Percentiles rank a stretch among this genome's conserved stretches.
These are phyloP conservation scores for Kodamaea sp. DNA, from an alignment of 1,139 yeast genomes.

Conservation along the genomic window DNA sequence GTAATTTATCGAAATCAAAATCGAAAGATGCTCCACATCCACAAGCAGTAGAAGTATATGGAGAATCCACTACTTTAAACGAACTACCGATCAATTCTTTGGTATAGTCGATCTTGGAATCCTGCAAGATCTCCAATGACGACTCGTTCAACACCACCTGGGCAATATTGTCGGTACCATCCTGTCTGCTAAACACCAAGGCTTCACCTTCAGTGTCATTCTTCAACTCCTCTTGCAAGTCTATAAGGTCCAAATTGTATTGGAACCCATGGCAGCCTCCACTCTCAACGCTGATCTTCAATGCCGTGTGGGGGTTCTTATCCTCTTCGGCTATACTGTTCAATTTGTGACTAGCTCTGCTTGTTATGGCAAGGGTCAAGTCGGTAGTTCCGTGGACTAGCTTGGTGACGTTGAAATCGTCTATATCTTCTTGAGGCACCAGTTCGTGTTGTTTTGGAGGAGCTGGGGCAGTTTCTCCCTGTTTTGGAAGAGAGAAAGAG, in stretches of 20 bases:
- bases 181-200: slow-evolving; percentile 64
- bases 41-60: slow-evolving; percentile 87
- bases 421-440: slow-evolving; percentile 25
- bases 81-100: slow-evolving; percentile 94
- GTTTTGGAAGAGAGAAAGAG: slow-evolving; percentile 22
- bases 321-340: slow-evolving; percentile 59
- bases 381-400: slow-evolving; percentile 39
- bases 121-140: slow-evolving; percentile 79
- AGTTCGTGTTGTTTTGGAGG: slow-evolving; percentile 3
- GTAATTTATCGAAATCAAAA: slow-evolving; percentile 67
- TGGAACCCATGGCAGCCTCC: slow-evolving; percentile 99
- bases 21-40: slow-evolving; percentile 98
- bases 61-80: slow-evolving; percentile 88
- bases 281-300: slow-evolving; percentile 83
- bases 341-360: slow-evolving; percentile 51
- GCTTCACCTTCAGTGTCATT: slow-evolving; percentile 45
- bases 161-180: slow-evolving; percentile 41
- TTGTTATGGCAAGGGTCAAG: slow-evolving; percentile 41
- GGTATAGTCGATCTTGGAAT: slow-evolving; percentile 84
- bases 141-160: slow-evolving; percentile 76
- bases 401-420: slow-evolving; percentile 33
- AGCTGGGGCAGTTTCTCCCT: slow-evolving; percentile 2
- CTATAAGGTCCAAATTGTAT: slow-evolving; percentile 69
- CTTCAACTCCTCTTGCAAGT: slow-evolving; percentile 42
- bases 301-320: slow-evolving; percentile 57